phyloP scores from a whole-genome alignment of 345 rosid species.

The Nephelium lappaceum region DNA sequence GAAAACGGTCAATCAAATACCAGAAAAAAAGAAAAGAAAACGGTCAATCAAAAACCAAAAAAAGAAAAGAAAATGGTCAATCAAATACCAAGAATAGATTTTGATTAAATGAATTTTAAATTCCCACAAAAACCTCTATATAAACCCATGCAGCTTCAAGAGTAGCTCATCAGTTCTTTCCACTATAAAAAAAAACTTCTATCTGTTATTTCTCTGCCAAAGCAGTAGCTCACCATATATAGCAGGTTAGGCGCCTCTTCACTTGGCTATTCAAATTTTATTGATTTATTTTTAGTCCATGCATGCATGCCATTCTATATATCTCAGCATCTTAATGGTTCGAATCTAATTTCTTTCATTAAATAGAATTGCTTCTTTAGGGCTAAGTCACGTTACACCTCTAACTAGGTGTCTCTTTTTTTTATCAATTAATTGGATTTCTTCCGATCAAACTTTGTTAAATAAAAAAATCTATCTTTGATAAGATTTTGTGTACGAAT shows the following conservation, averaged over 20 bases:
- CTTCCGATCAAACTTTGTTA: too few relatives aligned
- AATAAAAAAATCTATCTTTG: too few relatives aligned
- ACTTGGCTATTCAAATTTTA: not conserved
- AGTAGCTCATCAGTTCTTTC: not conserved
- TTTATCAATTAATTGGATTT: too few relatives aligned
- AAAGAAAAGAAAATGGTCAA: not conserved
- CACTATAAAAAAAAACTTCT: not conserved
- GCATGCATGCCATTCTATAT: not conserved
- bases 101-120: too few relatives aligned
- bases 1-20: not conserved
- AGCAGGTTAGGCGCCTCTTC: not conserved
- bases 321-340: too few relatives aligned
- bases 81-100: not conserved
- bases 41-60: not conserved
- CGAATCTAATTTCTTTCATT: too few relatives aligned
- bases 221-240: not conserved
- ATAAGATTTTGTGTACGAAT: too few relatives aligned
- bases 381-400: too few relatives aligned
- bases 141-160: not conserved
- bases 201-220: not conserved
- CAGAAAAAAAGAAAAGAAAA: too few relatives aligned
- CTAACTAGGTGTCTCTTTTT: too few relatives aligned
- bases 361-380: too few relatives aligned
- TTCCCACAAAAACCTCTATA: not conserved
- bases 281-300: not conserved